Evolutionary conservation across 2,329 filamentous ascomycete species (phyloP), one percentile per base, ranked within the genome.

Genomic region (Malbranchea cinnamomea): DNA sequence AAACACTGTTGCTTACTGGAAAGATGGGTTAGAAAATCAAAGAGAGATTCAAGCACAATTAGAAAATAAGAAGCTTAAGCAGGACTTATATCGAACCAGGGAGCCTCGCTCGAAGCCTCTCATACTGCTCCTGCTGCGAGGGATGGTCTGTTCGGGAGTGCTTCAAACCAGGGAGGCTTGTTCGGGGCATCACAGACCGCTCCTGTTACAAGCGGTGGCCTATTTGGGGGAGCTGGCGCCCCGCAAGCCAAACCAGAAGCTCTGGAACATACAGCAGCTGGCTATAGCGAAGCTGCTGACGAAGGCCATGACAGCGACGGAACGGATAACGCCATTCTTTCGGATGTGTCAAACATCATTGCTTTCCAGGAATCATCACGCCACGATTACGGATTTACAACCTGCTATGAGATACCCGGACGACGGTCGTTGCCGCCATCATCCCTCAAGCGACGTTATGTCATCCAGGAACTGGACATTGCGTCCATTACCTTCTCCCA

Each of bases 381-480:
- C 36, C 51, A 57, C 39, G 49, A 57, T 31, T 48, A 50, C 31
- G 56, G 56, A n/a, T 40, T 59, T 11, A 59, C 55, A 7, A 53
- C 56, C 4, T 51, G 48, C 4, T 59, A 59, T 36, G 49, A 57
- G 10, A 45, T 59, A 2, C 55, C 55, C 2, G 52, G 54, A 3
- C 39, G 37, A 2, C 54, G 53, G 30, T 58, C 52, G 1, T 36
- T 59, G 2, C 36, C 34, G 2, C 54, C 56, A 4, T 56, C 53
- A 0, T 43, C 38, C 21, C 39, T 48, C 6, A 41, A 44, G 16
- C 45, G 55, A 6, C 50, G 55, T 14, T 53, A 57, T 33, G 48
- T 55, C 21, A 51, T 59, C 20, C 46, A 52, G 2, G 49, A 57
- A 13, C 38, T 59, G 5, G 44, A 48, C 30, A 45, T 55, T 2